Evolutionary conservation across 2,329 filamentous ascomycete species (phyloP).

Genomic region (Metarhizium anisopliae): DNA sequence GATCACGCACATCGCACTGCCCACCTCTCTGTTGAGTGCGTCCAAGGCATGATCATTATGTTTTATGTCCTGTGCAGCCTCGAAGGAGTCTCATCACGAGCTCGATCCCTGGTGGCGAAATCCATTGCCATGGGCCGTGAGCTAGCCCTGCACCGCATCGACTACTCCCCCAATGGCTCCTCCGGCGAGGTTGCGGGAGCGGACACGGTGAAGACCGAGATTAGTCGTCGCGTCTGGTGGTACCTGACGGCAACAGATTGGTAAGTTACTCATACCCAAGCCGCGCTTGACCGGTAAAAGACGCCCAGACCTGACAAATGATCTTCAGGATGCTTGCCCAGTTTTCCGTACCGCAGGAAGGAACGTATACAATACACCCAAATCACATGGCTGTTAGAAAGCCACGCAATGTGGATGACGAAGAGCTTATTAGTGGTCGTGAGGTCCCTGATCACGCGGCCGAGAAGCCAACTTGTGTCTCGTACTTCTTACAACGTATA

Average conservation of each 20-base stretch:
- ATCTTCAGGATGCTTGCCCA: constrained; percentile 24
- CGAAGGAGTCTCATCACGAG: constrained; percentile 25
- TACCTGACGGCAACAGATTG: constrained; percentile 31
- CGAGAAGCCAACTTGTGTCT: constrained; percentile 24
- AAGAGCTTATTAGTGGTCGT: constrained; percentile 21
- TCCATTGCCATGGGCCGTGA: constrained; percentile 22
- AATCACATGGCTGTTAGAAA: constrained; percentile 29
- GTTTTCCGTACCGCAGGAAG: constrained; percentile 25
- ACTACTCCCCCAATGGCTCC: constrained; percentile 18
- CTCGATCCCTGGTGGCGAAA: constrained; percentile 20
- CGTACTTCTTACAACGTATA: constrained; percentile 28
- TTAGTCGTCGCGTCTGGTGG: constrained; percentile 35
- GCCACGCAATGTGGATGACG: constrained; percentile 29
- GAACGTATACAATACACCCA: constrained; percentile 27
- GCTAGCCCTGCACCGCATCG: constrained; percentile 29
- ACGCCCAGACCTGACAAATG: background rate
- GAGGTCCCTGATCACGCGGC: constrained; percentile 20
- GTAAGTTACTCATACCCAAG: constrained; percentile 13
- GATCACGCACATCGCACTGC: constrained; percentile 22
- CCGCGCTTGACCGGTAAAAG: background rate
- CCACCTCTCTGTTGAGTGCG: constrained; percentile 22
- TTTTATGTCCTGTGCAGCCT: constrained; percentile 29
- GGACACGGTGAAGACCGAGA: constrained; percentile 21
- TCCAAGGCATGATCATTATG: constrained; percentile 28
- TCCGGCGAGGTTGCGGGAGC: constrained; percentile 13